Evolutionary conservation across 352 stramenopile genomes (phyloP), one percentile per base, ranked within the genome.

Genomic region (Globisporangium acanthophoron): DNA sequence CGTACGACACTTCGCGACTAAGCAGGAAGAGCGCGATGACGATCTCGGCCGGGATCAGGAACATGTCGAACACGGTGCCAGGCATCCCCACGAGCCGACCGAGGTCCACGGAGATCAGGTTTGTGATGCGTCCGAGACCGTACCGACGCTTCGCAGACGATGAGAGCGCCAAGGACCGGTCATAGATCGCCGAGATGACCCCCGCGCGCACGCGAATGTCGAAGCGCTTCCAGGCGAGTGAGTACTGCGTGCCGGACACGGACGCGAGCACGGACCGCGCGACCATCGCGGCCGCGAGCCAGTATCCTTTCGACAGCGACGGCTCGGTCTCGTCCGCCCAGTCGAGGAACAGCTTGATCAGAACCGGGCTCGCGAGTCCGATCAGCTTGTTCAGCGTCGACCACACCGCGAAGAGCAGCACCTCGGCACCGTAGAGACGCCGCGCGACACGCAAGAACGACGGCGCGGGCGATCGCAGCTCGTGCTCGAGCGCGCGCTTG

Each of bases 261-360:
- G 85, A 72, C 2, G 76, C 72, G 1, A 87, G 48, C 7, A 94
- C 52, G 0, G 85, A 88, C 4, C 80, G 75, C 5, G 63, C 20
- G 0, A 76, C 58, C 70, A 92, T 90, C 5, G 67, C 59, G 8
- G 54, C 58, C 5, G 85, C 85, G 2, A 94, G 76, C 11, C 55
- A 59, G 54, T 92, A 92, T 0, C 85, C 85, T 16, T 43, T 73
- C 0, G 56, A 48, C 2, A 92, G 50, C 3, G 61, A 64, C 9
- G 78, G 76, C 3, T 60, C 51, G 24, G 64, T 60, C 20, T 76
- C 63, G 16, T 62, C 76, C 2, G 85, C 73, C 85, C 85, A 94
- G 44, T 90, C 77, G 1, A 92, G 66, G 45, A 94, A 89, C 41
- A 87, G 61, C 59, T 94, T 94, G 45, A 92, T 72, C 37, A 94